A percentile compares a stretch with the other conserved stretches of the same genome.
Evolutionary conservation across 2,329 filamentous ascomycete species (phyloP).

Genomic region (Rosellinia necatrix): DNA sequence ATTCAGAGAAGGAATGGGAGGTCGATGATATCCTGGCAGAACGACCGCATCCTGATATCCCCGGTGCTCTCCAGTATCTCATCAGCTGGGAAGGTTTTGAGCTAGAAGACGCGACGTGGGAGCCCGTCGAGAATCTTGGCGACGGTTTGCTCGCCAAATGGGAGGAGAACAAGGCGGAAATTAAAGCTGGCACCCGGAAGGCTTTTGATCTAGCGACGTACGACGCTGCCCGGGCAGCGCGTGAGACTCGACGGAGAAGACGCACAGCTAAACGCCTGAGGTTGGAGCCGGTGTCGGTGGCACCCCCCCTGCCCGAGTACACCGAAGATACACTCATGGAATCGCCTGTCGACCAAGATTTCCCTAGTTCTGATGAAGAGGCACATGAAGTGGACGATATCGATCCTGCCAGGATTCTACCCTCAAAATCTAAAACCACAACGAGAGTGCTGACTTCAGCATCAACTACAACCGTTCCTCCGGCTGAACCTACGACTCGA

Average conservation of each 20-base stretch:
- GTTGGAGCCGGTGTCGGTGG: slow-evolving; percentile 42
- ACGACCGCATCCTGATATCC: slow-evolving; percentile 34
- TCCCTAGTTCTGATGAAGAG: slow-evolving; percentile 32
- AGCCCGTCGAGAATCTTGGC: slow-evolving; percentile 52
- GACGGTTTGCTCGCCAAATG: slow-evolving; percentile 48
- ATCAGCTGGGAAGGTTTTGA: slow-evolving; percentile 68
- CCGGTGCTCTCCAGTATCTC: slow-evolving; percentile 54
- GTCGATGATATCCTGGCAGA: slow-evolving; percentile 61
- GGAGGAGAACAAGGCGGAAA: slow-evolving; percentile 47
- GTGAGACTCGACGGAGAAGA: slow-evolving; percentile 46
- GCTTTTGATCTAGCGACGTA: slow-evolving; percentile 48
- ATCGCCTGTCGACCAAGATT: slow-evolving; percentile 22
- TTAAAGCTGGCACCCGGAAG: slow-evolving; percentile 39
- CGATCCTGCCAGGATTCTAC: slow-evolving; percentile 8
- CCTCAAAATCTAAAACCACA: slow-evolving; percentile 14
- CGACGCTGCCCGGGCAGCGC: slow-evolving; percentile 42
- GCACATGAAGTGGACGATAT: slow-evolving; percentile 34
- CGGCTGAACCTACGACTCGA: not conserved
- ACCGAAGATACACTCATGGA: slow-evolving; percentile 2
- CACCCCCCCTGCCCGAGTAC: slow-evolving; percentile 24
- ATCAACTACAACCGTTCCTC: not conserved
- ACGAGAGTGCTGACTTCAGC: not conserved
- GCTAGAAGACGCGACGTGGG: slow-evolving; percentile 61
- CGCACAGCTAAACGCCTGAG: slow-evolving; percentile 51
- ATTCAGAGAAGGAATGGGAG: slow-evolving; percentile 51